Base-by-base conservation (phyloP, 148 eudicot species). In the Tetragonia tetragonoides region DNA sequence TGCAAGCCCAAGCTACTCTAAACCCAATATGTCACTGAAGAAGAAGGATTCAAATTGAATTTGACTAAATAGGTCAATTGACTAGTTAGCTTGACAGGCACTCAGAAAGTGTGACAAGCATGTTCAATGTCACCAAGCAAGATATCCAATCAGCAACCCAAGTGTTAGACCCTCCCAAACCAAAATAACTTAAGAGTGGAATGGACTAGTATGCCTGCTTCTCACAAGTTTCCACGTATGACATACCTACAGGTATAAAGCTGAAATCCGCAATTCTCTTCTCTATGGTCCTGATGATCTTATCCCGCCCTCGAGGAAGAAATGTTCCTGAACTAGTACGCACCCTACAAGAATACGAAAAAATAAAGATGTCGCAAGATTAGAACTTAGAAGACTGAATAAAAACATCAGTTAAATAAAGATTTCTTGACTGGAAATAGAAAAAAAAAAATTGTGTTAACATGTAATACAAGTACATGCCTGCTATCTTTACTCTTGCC, bases 301-400 rank as follows among this genome's bases (percentile, higher is more conserved):
- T 92, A 84, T 94, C 98, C 62, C 86, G 89, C 76, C 98, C 98
- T 83, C 98, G 80, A 20, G 84, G 72, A 72, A 94, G 87, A 81
- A 94, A 94, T 70, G 97, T 92, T 57, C 98, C 98, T 69, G 97
- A 94, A 82, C 98, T 94, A 6, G 98, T 94, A 51, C 98, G 95
- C 34, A 92, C 97, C 83, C 98, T 94, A 78, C 72, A 86, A 70
- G 62, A 20, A 59, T 63, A 73, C n/a, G 11, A 66, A 44, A 5
- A 39, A 40, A 47, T 16, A 78, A 75, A 72, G 10, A 28, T 21
- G 24, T 70, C 20, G 74, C 1, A 70, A 77, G 68, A 9, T 60
- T 10, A 75, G 9, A 14, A 64, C 40, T 60, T 10, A 75, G 9
- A 14, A 64, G 46, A 44, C 24, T 75, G 42, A 64, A 20, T 57